A percentile compares a stretch with the other conserved stretches of the same genome.
Conservation (phyloP, 1,284 basidiomycete genomes). For the Puccinia novopanici region DNA sequence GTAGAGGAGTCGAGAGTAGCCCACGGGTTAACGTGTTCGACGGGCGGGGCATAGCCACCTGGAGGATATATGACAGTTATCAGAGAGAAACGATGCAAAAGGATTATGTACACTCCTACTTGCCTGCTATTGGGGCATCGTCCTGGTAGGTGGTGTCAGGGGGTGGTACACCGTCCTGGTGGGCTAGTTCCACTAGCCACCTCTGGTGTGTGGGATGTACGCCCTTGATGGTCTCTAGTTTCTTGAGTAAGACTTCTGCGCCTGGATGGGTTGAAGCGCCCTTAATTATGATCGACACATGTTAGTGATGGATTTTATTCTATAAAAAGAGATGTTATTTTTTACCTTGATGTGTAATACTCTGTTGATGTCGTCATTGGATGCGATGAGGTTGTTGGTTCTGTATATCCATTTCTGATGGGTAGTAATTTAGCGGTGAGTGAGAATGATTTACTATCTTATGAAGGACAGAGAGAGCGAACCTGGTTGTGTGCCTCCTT, state of each 20-base stretch:
- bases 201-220: slow-evolving; percentile 29
- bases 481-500: slow-evolving; percentile 45
- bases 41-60: slow-evolving; percentile 37
- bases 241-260: slow-evolving; percentile 37
- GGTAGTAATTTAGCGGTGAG: neutral
- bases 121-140: too few relatives aligned
- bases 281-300: neutral
- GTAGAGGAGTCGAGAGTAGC: slow-evolving; percentile 16
- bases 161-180: slow-evolving; percentile 10
- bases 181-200: slow-evolving; percentile 27
- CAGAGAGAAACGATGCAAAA: neutral
- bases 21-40: slow-evolving; percentile 36
- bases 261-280: slow-evolving; percentile 21
- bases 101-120: neutral
- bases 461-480: neutral
- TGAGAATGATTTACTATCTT: neutral
- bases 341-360: slow-evolving; percentile 49
- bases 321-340: neutral
- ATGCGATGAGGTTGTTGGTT: slow-evolving; percentile 36
- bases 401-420: slow-evolving; percentile 49
- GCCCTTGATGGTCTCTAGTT: slow-evolving; percentile 37
- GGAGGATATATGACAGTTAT: neutral
- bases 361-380: slow-evolving; percentile 42
- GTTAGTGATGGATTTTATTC: neutral
- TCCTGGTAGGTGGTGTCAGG: too few relatives aligned